These are phyloP conservation scores for Brassica balearica DNA, from an alignment of 441 rosid genomes.

Conservation along the genomic window DNA sequence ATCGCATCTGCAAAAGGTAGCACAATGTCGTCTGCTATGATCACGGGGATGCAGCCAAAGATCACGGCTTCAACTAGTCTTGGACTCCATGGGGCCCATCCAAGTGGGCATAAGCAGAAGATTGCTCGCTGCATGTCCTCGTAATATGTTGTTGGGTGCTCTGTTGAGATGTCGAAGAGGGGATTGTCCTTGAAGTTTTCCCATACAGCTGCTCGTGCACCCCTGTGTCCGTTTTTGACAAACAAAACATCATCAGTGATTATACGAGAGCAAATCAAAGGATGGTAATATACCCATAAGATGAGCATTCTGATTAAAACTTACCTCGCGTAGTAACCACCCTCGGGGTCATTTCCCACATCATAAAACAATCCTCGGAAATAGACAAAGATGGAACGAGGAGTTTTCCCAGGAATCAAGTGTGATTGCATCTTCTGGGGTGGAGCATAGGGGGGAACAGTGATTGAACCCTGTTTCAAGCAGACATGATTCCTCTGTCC, in stretches of 20 bases:
- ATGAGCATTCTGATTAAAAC: background rate
- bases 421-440: constrained; percentile 87
- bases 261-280: background rate
- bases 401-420: constrained; percentile 72
- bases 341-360: constrained; percentile 84
- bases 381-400: constrained; percentile 79
- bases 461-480: constrained; percentile 77
- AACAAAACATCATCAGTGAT: constrained; percentile 10
- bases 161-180: constrained; percentile 77
- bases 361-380: constrained; percentile 84
- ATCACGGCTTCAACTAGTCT: constrained; percentile 82
- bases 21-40: constrained; percentile 79
- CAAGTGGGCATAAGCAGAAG: constrained; percentile 80
- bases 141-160: constrained; percentile 77
- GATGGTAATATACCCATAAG: background rate
- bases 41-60: constrained; percentile 85
- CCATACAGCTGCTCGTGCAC: constrained; percentile 84
- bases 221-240: constrained; percentile 48
- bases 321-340: constrained; percentile 84
- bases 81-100: constrained; percentile 92
- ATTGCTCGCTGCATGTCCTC: constrained; percentile 86
- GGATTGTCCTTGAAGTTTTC: constrained; percentile 85
- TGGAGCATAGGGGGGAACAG: constrained; percentile 85
- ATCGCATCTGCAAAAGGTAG: constrained; percentile 83
- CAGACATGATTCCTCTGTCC: constrained; percentile 82